Evolutionary conservation across 2,329 filamentous ascomycete species (phyloP).

Genomic region (Gaeumannomyces tritici): DNA sequence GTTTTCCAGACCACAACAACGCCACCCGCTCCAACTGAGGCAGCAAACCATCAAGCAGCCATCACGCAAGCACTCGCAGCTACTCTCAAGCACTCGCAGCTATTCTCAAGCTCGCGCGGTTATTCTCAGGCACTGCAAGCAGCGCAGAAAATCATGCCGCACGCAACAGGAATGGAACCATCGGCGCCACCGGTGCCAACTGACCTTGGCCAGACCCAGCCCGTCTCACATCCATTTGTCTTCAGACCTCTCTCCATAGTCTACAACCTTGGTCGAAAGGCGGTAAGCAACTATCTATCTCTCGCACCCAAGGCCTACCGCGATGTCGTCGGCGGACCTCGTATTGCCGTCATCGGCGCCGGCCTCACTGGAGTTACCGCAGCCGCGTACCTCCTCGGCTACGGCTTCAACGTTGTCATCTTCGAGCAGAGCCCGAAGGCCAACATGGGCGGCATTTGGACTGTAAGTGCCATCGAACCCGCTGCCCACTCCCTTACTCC

Average conservation of each 20-base stretch:
- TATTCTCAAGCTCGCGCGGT: neutral
- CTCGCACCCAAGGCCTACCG: neutral
- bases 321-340: neutral
- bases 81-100: neutral
- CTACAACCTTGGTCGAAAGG: neutral
- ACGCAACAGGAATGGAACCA: neutral
- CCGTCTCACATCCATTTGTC: neutral
- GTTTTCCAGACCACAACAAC: neutral
- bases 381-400: constrained; percentile 24
- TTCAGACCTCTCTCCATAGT: neutral
- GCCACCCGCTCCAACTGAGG: too few relatives aligned
- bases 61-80: neutral
- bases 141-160: neutral
- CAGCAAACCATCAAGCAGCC: neutral
- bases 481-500: too few relatives aligned
- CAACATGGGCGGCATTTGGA: constrained; percentile 73
- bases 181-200: neutral
- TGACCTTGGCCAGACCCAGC: neutral
- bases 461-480: constrained; percentile 47
- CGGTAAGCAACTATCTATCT: neutral
- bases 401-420: constrained; percentile 24
- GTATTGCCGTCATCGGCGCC: constrained; percentile 28
- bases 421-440: constrained; percentile 48
- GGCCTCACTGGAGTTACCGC: constrained; percentile 28
- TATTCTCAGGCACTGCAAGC: neutral